Evolutionary conservation across 148 eudicot species (phyloP).

Genomic region (Persicaria maculosa): DNA sequence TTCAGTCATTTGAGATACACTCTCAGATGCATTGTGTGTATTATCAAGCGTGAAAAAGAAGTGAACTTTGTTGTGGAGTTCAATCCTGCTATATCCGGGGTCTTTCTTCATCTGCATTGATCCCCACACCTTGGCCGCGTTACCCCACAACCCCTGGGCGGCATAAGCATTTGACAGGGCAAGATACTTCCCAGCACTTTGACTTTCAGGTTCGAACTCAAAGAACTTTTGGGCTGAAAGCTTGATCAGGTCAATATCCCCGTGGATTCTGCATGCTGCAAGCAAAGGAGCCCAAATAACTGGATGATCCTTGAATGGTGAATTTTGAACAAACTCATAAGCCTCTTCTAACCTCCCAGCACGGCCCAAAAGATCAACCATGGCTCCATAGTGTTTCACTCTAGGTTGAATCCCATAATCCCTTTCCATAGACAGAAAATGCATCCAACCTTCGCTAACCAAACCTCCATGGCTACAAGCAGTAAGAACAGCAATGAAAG

Average conservation of each 20-base stretch:
- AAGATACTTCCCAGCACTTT: slow-evolving; percentile 39
- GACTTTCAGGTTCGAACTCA: slow-evolving; percentile 32
- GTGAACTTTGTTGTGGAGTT: slow-evolving; percentile 50
- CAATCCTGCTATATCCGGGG: slow-evolving; percentile 80
- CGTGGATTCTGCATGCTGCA: slow-evolving; percentile 70
- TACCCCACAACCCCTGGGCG: slow-evolving; percentile 25
- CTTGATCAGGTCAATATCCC: slow-evolving; percentile 47
- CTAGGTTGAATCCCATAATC: slow-evolving; percentile 63
- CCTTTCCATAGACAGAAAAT: slow-evolving; percentile 55
- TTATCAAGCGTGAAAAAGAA: slow-evolving; percentile 61
- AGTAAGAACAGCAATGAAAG: slow-evolving; percentile 82
- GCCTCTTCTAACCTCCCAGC: slow-evolving; percentile 81
- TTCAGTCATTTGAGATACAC: slow-evolving; percentile 36
- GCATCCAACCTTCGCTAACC: slow-evolving; percentile 64
- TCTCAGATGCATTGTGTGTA: slow-evolving; percentile 41
- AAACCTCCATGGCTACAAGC: slow-evolving; percentile 96
- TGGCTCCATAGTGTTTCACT: slow-evolving; percentile 63
- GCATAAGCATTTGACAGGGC: slow-evolving; percentile 42
- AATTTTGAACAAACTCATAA: slow-evolving; percentile 41
- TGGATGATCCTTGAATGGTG: slow-evolving; percentile 54
- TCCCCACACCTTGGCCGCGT: slow-evolving; percentile 33
- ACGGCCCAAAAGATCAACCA: slow-evolving; percentile 85
- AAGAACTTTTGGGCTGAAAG: slow-evolving; percentile 29
- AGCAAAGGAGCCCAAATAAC: slow-evolving; percentile 83
- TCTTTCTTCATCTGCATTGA: slow-evolving; percentile 70